Evolutionary conservation across 495 filamentous ascomycete species (phyloP).

Genomic region (Sordaria brevicollis): DNA sequence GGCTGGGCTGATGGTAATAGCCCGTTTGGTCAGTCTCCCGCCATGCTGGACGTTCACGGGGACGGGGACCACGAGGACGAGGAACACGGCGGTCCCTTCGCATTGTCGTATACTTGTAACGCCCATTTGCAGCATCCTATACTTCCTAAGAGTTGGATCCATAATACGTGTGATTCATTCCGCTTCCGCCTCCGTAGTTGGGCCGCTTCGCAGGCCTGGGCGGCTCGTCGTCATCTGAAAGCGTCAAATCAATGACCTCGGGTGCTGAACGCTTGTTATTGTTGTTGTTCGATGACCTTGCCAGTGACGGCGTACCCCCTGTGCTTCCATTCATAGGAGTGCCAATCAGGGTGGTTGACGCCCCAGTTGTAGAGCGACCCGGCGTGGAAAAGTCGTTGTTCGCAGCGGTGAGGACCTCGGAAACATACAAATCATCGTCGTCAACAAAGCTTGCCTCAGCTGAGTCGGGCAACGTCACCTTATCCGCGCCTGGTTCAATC

Average conservation of each 20-base stretch:
- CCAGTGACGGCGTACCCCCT: conserved; percentile 26
- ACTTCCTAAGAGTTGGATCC: neutral
- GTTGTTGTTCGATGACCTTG: conserved; percentile 25
- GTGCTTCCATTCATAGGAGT: conserved; percentile 17
- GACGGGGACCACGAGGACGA: neutral
- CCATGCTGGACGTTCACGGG: neutral
- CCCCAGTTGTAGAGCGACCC: neutral
- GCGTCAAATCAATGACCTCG: conserved; percentile 70
- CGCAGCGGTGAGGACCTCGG: conserved; percentile 29
- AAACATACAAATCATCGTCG: conserved; percentile 63
- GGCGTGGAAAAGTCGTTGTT: conserved; percentile 9
- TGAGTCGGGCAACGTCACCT: conserved; percentile 6
- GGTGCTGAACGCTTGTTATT: conserved; percentile 54
- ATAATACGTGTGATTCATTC: neutral
- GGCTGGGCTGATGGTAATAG: neutral
- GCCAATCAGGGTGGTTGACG: conserved; percentile 8
- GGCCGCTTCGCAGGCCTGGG: conserved; percentile 46
- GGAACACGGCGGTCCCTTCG: neutral
- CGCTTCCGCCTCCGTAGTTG: no score
- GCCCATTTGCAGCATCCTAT: neutral
- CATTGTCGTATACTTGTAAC: neutral
- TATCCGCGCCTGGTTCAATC: conserved; percentile 38
- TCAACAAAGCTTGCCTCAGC: conserved; percentile 27
- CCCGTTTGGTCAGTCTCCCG: neutral
- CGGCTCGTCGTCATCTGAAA: conserved; percentile 63